phyloP scores from a whole-genome alignment of 2,329 filamentous ascomycete genomes.

The Cladosporium velox region DNA sequence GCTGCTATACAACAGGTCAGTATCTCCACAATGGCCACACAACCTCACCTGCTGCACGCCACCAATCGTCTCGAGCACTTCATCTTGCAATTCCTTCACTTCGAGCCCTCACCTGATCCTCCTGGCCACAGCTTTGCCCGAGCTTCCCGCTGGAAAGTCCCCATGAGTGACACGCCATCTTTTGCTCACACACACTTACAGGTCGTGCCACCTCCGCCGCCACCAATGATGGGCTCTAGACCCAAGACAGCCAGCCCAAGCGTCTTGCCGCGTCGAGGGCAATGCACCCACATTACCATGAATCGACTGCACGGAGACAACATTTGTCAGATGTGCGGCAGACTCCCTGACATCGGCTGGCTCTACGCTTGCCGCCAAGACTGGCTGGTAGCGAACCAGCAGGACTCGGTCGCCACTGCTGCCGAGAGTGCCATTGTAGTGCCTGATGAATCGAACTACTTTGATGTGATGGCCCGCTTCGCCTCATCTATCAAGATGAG shows the following conservation, averaged over 20 bases:
- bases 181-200: slow-evolving; percentile 23
- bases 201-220: slow-evolving; percentile 21
- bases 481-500: slow-evolving; percentile 39
- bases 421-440: background rate
- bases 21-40: background rate
- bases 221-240: background rate
- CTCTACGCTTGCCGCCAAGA: slow-evolving; percentile 74
- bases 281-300: slow-evolving; percentile 70
- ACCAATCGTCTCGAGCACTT: background rate
- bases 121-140: background rate
- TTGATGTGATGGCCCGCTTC: slow-evolving; percentile 14
- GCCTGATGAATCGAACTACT: slow-evolving; percentile 13
- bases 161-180: background rate
- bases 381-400: slow-evolving; percentile 15
- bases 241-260: background rate
- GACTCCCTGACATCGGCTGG: slow-evolving; percentile 64
- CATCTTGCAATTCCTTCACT: background rate
- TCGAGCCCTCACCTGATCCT: background rate
- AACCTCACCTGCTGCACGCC: background rate
- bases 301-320: slow-evolving; percentile 61
- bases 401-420: background rate
- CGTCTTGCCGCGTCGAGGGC: slow-evolving; percentile 24
- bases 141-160: background rate
- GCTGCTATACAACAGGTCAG: slow-evolving; percentile 30
- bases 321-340: slow-evolving; percentile 61